These are phyloP conservation scores for Pythium angustatum DNA, from an alignment of 352 stramenopile genomes.

Conservation along the genomic window DNA sequence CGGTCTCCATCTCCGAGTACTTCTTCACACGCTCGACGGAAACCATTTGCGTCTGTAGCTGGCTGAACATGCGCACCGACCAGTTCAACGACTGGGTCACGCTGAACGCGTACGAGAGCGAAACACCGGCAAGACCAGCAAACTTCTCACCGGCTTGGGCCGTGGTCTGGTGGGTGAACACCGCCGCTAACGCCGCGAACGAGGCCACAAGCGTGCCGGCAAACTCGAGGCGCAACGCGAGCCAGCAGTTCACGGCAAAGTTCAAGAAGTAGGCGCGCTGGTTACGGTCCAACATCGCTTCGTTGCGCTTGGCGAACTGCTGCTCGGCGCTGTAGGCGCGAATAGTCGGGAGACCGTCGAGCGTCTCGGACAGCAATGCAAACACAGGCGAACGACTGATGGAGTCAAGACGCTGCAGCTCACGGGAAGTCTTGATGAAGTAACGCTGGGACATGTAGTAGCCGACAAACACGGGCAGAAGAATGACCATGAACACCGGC, in stretches of 20 bases:
- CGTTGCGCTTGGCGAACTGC: constrained; percentile 55
- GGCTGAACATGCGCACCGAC: constrained; percentile 72
- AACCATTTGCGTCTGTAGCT: constrained; percentile 80
- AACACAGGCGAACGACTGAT: constrained; percentile 95
- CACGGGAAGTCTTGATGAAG: constrained; percentile 90
- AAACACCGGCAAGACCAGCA: constrained; percentile 64
- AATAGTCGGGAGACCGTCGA: constrained; percentile 95
- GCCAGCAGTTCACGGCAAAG: constrained; percentile 75
- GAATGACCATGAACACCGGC: constrained; percentile 66
- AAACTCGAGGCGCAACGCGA: constrained; percentile 75
- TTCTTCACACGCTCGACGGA: constrained; percentile 76
- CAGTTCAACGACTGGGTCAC: constrained; percentile 80
- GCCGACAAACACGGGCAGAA: constrained; percentile 66
- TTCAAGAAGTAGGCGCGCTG: constrained; percentile 77
- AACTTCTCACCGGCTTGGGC: constrained; percentile 37
- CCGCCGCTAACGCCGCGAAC: constrained; percentile 52
- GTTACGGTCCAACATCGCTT: constrained; percentile 61
- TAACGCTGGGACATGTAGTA: constrained; percentile 89
- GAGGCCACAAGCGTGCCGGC: constrained; percentile 63
- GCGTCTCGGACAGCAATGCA: constrained; percentile 92
- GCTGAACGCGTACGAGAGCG: constrained; percentile 79
- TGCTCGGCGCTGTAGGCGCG: constrained; percentile 69
- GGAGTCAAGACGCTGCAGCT: constrained; percentile 96
- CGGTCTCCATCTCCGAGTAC: constrained; percentile 60
- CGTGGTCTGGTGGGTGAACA: constrained; percentile 48